Evolutionary conservation across 805 yeast genomes (phyloP).

Genomic region (Peterozyma xylosa): DNA sequence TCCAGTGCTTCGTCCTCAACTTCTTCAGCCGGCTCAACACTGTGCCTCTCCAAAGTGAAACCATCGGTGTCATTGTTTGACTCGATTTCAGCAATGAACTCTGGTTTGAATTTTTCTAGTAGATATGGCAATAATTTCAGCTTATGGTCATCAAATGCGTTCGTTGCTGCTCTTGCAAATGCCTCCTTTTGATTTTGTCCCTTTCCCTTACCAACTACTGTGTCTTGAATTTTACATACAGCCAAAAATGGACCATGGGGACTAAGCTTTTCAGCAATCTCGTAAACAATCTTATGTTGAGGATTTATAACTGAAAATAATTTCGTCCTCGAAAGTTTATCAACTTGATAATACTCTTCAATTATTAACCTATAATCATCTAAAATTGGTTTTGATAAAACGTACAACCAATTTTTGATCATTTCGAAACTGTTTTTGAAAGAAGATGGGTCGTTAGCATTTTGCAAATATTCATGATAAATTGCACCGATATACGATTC

Average conservation of each 20-base stretch:
- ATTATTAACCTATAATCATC: constrained; percentile 21
- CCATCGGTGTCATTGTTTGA: too few species aligned
- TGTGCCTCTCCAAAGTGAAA: too few species aligned
- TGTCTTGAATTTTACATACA: constrained; percentile 57
- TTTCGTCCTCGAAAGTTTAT: constrained; percentile 66
- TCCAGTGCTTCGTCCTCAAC: too few species aligned
- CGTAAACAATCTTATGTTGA: constrained; percentile 38
- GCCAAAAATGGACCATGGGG: constrained; percentile 49
- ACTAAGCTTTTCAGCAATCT: constrained; percentile 21
- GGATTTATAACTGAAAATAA: constrained; percentile 76
- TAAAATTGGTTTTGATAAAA: constrained; percentile 41
- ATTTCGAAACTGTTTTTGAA: constrained; percentile 29
- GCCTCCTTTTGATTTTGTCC: constrained; percentile 72
- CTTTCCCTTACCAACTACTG: constrained; percentile 62
- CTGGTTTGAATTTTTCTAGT: too few species aligned
- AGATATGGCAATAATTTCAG: too few species aligned
- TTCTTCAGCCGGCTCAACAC: too few species aligned
- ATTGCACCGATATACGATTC: constrained; percentile 94
- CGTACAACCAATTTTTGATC: constrained; percentile 50
- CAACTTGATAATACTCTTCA: constrained; percentile 10
- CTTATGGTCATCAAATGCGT: constrained; percentile 48
- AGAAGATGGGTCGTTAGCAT: too few species aligned
- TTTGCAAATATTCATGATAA: constrained; percentile 39
- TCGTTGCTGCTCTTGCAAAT: constrained; percentile 79
- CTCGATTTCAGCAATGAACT: too few species aligned